Conservation (phyloP, 140 eudicot species). For the Anethum foeniculum region DNA sequence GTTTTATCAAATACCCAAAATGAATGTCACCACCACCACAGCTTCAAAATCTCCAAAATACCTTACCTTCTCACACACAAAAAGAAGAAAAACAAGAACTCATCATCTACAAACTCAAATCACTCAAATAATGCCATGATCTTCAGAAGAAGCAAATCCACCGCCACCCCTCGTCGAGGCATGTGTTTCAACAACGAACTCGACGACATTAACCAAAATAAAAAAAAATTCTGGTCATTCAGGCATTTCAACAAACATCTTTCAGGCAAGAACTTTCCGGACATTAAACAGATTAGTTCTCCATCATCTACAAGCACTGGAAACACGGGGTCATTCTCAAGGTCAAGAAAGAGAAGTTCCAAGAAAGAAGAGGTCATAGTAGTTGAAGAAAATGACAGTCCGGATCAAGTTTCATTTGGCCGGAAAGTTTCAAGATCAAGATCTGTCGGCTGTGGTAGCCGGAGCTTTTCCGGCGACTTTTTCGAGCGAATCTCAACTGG, state of each 20-base stretch:
- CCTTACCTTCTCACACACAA: constrained; percentile 45
- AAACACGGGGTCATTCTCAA: constrained; percentile 5
- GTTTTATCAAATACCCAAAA: constrained; percentile 14
- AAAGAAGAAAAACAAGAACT: constrained; percentile 56
- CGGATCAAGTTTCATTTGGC: constrained; percentile 39
- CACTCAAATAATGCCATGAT: constrained; percentile 16
- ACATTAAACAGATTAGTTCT: constrained; percentile 17
- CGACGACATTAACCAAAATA: constrained; percentile 25
- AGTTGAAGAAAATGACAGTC: constrained; percentile 53
- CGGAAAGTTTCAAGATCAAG: constrained; percentile 82
- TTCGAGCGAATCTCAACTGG: constrained; percentile 93
- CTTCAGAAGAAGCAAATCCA: constrained; percentile 68
- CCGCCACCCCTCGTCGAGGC: constrained; percentile 40
- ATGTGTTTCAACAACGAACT: constrained; percentile 23
- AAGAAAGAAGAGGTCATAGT: constrained; percentile 16
- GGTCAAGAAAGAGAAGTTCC: constrained; percentile 9
- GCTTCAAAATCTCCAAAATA: constrained; percentile 36
- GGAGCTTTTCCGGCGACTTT: constrained; percentile 91
- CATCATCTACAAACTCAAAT: neutral
- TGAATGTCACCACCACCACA: neutral
- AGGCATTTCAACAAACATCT: constrained; percentile 37
- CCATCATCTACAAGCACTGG: constrained; percentile 10
- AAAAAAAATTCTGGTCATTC: constrained; percentile 67
- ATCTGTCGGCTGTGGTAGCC: constrained; percentile 93
- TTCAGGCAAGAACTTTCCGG: constrained; percentile 18